phyloP scores from a whole-genome alignment of 2,329 filamentous ascomycete species.

The Fusarium neocosmosporiellum region DNA sequence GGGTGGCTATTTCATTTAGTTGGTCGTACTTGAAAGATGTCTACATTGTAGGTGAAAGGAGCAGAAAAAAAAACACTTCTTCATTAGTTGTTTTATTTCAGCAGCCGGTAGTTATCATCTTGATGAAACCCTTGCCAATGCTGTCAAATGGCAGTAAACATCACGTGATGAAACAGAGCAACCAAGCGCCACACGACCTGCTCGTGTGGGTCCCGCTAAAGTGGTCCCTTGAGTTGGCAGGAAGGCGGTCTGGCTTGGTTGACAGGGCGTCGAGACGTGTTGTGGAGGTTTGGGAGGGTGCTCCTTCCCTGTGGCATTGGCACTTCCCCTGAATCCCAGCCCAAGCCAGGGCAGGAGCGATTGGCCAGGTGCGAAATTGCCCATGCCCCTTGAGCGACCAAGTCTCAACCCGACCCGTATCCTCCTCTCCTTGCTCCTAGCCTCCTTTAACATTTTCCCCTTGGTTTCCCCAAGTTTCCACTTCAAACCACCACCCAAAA shows the following conservation, averaged over 20 bases:
- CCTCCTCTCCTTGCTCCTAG: conserved; percentile 43
- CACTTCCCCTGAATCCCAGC: conserved; percentile 44
- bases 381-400: conserved; percentile 43
- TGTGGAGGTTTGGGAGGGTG: conserved; percentile 33
- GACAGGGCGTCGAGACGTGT: conserved; percentile 34
- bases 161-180: conserved; percentile 33
- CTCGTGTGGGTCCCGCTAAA: conserved; percentile 29
- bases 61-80: not conserved
- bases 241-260: conserved; percentile 45
- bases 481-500: conserved; percentile 43
- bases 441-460: conserved; percentile 49
- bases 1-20: not conserved
- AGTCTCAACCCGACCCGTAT: conserved; percentile 39
- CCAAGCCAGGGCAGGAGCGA: conserved; percentile 43
- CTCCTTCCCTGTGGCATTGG: conserved; percentile 26
- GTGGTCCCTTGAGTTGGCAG: conserved; percentile 31
- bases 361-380: conserved; percentile 49
- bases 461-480: conserved; percentile 44
- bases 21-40: not conserved
- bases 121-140: not conserved
- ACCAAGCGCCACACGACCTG: conserved; percentile 26
- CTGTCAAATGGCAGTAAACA: not conserved
- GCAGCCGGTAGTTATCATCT: not conserved
- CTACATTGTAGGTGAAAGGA: not conserved
- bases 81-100: not conserved